Evolutionary conservation across 2,329 filamentous ascomycete species (phyloP), one percentile per base, ranked within the genome.

Genomic region (Alternaria longipes): DNA sequence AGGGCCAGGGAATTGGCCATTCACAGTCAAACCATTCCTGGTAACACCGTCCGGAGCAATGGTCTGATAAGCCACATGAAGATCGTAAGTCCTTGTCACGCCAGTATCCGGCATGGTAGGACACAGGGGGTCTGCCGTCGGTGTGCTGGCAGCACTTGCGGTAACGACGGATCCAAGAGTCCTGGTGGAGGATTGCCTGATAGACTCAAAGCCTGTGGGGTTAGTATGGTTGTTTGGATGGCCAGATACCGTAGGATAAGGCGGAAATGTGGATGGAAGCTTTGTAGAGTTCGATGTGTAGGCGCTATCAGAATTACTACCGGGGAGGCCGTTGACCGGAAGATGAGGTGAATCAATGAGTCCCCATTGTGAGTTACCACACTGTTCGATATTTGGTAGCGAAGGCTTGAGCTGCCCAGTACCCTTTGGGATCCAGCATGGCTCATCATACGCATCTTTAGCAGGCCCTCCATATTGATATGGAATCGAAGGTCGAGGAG

Each of bases 1-100:
- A 12, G 74, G 74, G 9, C 74, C 74, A 6, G 74, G 74, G n/a
- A 68, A 77, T 46, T 74, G 69, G 2, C 73, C 74, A 42, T 77
- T 76, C 36, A 76, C 56, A 0, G 67, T 66, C n/a, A 76, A 20
- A 4, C 68, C 73, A 22, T 74, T 69, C 24, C 70, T 68, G 1
- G 64, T 67, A 12, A 75, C 69, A 56, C 74, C 71, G 63, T 76
- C 73, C 2, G 74, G 74, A 20, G 72, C 66, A 46, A 72, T 70
- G 1, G 71, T 74, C 32, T 74, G 71, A 55, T 74, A 73, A 24
- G 71, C 62, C 4, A 73, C 62, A 18, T 67, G 61, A 4, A 75
- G 56, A 40, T 75, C 66, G 20, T 74, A 77, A 9, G 70, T 70
- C 5, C 75, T 66, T 4, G 74, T 77, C 1, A 77, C 67, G 46